phyloP scores from a whole-genome alignment of 78 protist genomes.

The Dictyostelium citrinum region DNA sequence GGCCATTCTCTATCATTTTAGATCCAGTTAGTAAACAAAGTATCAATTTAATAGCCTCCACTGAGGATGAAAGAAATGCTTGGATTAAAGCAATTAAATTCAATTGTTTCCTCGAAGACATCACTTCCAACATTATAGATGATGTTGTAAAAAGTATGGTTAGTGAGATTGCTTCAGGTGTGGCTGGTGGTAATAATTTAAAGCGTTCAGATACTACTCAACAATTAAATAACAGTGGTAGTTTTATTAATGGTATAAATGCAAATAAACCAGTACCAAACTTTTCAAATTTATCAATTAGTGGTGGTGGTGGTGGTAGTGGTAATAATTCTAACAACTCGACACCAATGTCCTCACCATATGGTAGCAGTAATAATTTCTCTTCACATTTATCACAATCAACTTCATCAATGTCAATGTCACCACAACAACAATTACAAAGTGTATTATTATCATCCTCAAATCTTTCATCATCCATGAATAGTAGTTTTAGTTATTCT shows the following conservation, averaged over 20 bases:
- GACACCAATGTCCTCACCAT: not conserved
- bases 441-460: not conserved
- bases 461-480: not conserved
- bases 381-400: not conserved
- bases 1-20: conserved; percentile 33
- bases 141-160: conserved; percentile 39
- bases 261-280: not conserved
- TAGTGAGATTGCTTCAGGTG: conserved; percentile 4
- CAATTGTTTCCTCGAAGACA: conserved; percentile 57
- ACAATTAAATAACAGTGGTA: not conserved
- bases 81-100: conserved; percentile 58
- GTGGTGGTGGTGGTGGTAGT: not conserved
- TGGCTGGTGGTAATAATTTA: not conserved
- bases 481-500: not conserved
- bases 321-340: not conserved
- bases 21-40: not conserved
- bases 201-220: not conserved
- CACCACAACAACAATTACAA: not conserved
- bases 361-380: not conserved
- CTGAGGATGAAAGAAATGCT: conserved; percentile 43
- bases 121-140: not conserved
- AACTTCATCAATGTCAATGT: not conserved
- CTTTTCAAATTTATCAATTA: not conserved
- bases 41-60: conserved; percentile 8
- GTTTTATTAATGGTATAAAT: not conserved